Conservation (phyloP, 768 basidiomycete genomes). For the Tylopilus rubrobrunneus region DNA sequence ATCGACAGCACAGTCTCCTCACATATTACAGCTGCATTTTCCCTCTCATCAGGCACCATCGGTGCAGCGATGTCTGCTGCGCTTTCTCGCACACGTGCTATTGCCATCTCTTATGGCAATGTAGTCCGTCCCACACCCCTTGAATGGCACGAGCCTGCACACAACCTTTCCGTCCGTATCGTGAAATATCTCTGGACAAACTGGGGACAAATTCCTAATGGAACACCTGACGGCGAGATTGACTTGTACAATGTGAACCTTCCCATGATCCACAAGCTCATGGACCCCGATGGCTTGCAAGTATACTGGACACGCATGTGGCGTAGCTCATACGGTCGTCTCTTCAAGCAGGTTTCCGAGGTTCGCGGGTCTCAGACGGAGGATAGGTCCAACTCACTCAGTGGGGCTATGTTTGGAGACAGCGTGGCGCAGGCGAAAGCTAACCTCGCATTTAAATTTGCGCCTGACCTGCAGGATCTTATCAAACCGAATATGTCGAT, state of each 20-base stretch:
- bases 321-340: slow-evolving; percentile 78
- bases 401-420: background rate
- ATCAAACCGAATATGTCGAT: slow-evolving; percentile 53
- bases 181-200: slow-evolving; percentile 74
- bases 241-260: slow-evolving; percentile 88
- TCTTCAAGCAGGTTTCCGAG: slow-evolving; percentile 56
- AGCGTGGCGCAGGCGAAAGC: slow-evolving; percentile 19
- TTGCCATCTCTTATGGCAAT: slow-evolving; percentile 87
- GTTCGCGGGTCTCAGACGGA: slow-evolving; percentile 18
- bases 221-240: slow-evolving; percentile 58
- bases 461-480: slow-evolving; percentile 67
- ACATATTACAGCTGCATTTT: slow-evolving; percentile 62
- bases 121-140: slow-evolving; percentile 66
- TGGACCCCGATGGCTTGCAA: slow-evolving; percentile 56
- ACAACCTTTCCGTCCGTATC: slow-evolving; percentile 62
- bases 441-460: slow-evolving; percentile 67
- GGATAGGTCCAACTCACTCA: slow-evolving; percentile 33
- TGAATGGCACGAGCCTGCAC: slow-evolving; percentile 63
- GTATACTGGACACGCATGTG: slow-evolving; percentile 81
- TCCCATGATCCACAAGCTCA: slow-evolving; percentile 67
- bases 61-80: slow-evolving; percentile 85
- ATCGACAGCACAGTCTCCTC: slow-evolving; percentile 2
- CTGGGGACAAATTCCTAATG: slow-evolving; percentile 72
- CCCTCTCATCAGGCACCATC: slow-evolving; percentile 88
- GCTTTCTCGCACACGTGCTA: slow-evolving; percentile 65